phyloP scores from a whole-genome alignment of 192 early-diverging fungal species.

The Allomyces arbusculus region DNA sequence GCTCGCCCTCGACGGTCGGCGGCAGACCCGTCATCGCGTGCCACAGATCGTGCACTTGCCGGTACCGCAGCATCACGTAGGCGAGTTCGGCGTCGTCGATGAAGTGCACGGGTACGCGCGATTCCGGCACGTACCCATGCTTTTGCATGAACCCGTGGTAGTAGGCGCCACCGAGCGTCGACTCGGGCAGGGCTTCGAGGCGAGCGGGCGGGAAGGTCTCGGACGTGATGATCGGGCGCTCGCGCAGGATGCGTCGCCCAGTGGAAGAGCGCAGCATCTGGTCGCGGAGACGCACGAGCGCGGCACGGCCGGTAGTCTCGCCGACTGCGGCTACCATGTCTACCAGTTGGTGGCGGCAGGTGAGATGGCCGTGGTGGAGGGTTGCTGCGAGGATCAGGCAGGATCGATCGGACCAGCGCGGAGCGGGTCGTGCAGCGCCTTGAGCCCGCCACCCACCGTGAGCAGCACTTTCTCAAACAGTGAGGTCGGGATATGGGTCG shows the following conservation, averaged over 20 bases:
- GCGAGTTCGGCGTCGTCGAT: slow-evolving; percentile 78
- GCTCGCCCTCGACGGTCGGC: slow-evolving; percentile 68
- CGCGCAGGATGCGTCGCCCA: slow-evolving; percentile 66
- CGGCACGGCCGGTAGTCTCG: slow-evolving; percentile 61
- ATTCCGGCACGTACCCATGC: slow-evolving; percentile 62
- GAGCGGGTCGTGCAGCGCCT: slow-evolving; percentile 51
- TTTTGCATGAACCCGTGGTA: slow-evolving; percentile 63
- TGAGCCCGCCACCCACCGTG: slow-evolving; percentile 53
- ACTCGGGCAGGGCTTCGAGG: slow-evolving; percentile 33
- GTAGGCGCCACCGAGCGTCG: slow-evolving; percentile 58
- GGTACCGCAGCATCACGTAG: slow-evolving; percentile 81
- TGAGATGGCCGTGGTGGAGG: not conserved
- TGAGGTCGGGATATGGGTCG: slow-evolving; percentile 43
- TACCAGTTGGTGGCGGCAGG: slow-evolving; percentile 7
- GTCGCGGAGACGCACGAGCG: slow-evolving; percentile 45
- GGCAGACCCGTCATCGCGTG: slow-evolving; percentile 69
- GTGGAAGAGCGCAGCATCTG: slow-evolving; percentile 51
- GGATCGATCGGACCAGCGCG: slow-evolving; percentile 20
- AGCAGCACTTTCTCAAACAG: slow-evolving; percentile 35
- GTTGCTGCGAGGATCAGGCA: too few relatives aligned
- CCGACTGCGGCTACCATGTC: slow-evolving; percentile 77
- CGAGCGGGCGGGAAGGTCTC: slow-evolving; percentile 40
- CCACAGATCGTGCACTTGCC: slow-evolving; percentile 88
- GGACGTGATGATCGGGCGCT: slow-evolving; percentile 57
- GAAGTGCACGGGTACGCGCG: slow-evolving; percentile 60